Evolutionary conservation across 2,329 filamentous ascomycete genomes (phyloP).

Genomic region (Penicillium italicum): DNA sequence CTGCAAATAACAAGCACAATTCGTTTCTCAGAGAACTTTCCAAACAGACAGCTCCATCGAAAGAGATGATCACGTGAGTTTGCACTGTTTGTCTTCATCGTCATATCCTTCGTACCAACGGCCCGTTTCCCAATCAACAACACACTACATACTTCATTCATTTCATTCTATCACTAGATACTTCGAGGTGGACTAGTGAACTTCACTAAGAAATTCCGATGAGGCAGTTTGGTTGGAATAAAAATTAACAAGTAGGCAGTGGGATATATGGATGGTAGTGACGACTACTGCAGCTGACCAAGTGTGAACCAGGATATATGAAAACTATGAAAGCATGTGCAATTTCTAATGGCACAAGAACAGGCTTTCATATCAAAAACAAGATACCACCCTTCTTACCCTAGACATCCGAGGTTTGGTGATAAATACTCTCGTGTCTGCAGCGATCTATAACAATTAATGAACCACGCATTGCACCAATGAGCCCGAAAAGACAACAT

Average conservation of each 20-base stretch:
- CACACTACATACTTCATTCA: neutral
- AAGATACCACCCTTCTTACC: neutral
- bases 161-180: neutral
- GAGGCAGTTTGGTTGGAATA: neutral
- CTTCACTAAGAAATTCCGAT: no score
- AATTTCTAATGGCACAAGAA: neutral
- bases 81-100: conserved; percentile 26
- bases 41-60: conserved; percentile 2
- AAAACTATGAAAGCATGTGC: neutral
- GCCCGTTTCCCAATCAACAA: neutral
- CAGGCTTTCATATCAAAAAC: neutral
- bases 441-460: neutral
- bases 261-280: neutral
- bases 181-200: neutral
- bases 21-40: neutral
- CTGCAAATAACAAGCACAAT: conserved; percentile 6
- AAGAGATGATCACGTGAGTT: conserved; percentile 31
- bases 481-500: neutral
- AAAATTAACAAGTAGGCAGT: neutral
- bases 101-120: conserved; percentile 6
- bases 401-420: neutral
- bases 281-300: neutral
- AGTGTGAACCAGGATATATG: neutral
- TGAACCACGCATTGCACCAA: neutral
- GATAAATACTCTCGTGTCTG: neutral